Percentiles rank a stretch among this genome's conserved stretches.
Conservation (phyloP, 768 basidiomycete species). For the Antrodiella citrinella region DNA sequence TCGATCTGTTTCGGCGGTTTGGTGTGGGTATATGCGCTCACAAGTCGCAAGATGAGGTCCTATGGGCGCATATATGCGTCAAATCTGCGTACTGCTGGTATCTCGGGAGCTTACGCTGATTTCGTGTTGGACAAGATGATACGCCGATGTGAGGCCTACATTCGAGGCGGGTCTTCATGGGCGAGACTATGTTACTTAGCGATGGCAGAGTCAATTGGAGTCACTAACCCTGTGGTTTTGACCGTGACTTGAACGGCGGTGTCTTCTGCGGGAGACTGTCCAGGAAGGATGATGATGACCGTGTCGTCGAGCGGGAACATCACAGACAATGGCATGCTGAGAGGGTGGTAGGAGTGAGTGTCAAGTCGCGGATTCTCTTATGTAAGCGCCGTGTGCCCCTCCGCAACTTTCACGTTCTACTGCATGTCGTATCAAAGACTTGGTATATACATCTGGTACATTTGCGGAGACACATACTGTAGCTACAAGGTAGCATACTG, state of each 20-base stretch:
- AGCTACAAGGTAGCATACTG: no score
- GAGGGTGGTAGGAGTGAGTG: no score
- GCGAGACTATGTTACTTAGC: background rate
- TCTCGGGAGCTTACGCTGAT: constrained; percentile 6
- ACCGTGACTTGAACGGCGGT: constrained; percentile 17
- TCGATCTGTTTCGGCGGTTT: constrained; percentile 3
- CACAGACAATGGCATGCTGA: background rate
- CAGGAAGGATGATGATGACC: constrained; percentile 12
- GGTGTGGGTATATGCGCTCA: constrained; percentile 1
- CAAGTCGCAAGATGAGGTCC: constrained; percentile 1
- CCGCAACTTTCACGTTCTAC: no score
- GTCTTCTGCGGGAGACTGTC: constrained; percentile 1
- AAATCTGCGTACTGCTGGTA: background rate
- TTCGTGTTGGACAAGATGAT: constrained; percentile 2
- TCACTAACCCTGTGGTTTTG: constrained; percentile 9
- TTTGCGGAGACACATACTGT: no score
- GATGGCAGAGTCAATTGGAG: background rate
- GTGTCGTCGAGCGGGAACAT: constrained; percentile 17
- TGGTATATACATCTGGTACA: no score
- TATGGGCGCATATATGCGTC: background rate
- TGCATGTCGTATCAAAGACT: no score
- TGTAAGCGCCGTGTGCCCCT: no score
- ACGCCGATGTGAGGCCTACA: background rate
- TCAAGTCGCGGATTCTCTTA: no score
- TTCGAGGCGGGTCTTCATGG: background rate